A percentile compares a stretch with the other conserved stretches of the same genome.
These are phyloP conservation scores for Pluteus cervinus DNA, from an alignment of 768 basidiomycete genomes.

Conservation along the genomic window DNA sequence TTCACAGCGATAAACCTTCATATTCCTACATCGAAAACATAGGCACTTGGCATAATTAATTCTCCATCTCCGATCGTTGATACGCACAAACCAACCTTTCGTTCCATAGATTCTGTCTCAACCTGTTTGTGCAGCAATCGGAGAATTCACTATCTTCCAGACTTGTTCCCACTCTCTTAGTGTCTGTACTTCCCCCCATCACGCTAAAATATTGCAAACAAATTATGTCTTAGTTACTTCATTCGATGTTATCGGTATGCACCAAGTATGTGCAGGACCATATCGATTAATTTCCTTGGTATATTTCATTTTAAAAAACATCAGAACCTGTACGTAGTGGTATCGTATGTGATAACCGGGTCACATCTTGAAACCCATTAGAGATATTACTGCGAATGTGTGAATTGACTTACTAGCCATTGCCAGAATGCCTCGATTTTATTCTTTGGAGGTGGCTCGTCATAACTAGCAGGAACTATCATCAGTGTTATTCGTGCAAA, in stretches of 20 bases:
- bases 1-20: conserved; percentile 78
- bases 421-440: conserved; percentile 65
- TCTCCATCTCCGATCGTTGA: conserved; percentile 17
- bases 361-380: too few relatives aligned
- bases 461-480: conserved; percentile 31
- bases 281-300: too few relatives aligned
- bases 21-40: conserved; percentile 77
- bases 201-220: too few relatives aligned
- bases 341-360: too few relatives aligned
- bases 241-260: too few relatives aligned
- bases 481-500: background rate
- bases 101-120: background rate
- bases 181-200: background rate
- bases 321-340: too few relatives aligned
- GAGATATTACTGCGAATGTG: too few relatives aligned
- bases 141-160: conserved; percentile 6
- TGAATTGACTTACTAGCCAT: conserved; percentile 61
- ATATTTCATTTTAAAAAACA: too few relatives aligned
- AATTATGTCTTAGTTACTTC: too few relatives aligned
- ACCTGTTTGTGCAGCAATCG: background rate
- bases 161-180: background rate
- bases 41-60: conserved; percentile 22
- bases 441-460: conserved; percentile 70
- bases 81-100: conserved; percentile 1
- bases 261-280: too few relatives aligned